phyloP scores from a whole-genome alignment of 1,284 basidiomycete species.

The Pascua guehoae region DNA sequence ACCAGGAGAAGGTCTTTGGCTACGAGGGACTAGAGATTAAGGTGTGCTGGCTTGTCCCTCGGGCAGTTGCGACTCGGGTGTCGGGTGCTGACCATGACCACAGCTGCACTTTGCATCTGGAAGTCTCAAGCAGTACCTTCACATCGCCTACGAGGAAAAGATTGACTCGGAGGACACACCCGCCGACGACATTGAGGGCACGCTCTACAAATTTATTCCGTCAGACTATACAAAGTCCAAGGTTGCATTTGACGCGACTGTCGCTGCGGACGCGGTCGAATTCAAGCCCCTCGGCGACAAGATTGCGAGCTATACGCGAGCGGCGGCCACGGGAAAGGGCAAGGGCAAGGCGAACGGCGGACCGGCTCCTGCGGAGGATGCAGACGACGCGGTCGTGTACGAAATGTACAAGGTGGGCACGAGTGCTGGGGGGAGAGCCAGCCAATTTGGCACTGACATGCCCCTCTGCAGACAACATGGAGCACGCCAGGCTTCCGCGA shows the following conservation, averaged over 20 bases:
- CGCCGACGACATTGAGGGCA: slow-evolving; percentile 82
- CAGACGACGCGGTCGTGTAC: slow-evolving; percentile 63
- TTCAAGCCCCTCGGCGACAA: slow-evolving; percentile 76
- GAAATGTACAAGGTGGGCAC: slow-evolving; percentile 78
- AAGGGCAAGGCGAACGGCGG: slow-evolving; percentile 51
- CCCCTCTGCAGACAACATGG: slow-evolving; percentile 64
- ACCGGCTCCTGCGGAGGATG: slow-evolving; percentile 55
- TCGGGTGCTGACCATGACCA: background rate
- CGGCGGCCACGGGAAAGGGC: slow-evolving; percentile 51
- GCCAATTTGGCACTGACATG: background rate
- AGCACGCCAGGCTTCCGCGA: slow-evolving; percentile 84
- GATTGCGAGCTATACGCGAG: slow-evolving; percentile 70
- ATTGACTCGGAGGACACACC: slow-evolving; percentile 65
- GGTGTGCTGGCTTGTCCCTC: slow-evolving; percentile 53
- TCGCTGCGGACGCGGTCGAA: slow-evolving; percentile 65
- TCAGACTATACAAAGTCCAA: slow-evolving; percentile 68
- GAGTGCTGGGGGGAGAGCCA: background rate
- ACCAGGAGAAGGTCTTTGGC: slow-evolving; percentile 94
- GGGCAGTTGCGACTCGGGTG: background rate
- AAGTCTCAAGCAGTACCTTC: slow-evolving; percentile 71
- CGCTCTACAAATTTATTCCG: slow-evolving; percentile 74
- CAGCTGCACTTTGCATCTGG: slow-evolving; percentile 83
- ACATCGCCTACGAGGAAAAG: slow-evolving; percentile 64
- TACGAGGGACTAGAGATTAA: slow-evolving; percentile 78
- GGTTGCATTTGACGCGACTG: slow-evolving; percentile 61